Base-by-base conservation (phyloP, 805 yeast species). In the Saccharomycopsis sp. region DNA sequence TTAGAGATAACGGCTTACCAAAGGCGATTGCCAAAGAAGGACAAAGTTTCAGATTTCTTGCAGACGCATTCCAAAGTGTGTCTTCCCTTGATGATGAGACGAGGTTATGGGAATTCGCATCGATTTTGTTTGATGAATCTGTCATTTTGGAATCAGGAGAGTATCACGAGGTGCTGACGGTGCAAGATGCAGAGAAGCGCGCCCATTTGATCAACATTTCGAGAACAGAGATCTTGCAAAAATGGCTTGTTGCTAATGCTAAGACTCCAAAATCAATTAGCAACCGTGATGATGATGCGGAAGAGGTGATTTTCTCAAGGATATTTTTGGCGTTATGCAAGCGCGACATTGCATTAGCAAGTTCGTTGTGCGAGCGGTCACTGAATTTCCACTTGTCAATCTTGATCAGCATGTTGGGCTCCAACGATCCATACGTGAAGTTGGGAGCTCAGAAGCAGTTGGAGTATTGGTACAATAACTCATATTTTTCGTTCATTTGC, bases 351-450 rank as follows among this genome's bases (percentile, higher is more conserved):
- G 62, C 68, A 6, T 64, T 65, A 20, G 96, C 97, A 1, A 64
- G 78, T 4, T 63, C 65, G 22, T 45, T 63, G 2, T 88, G 96
- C 1, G 58, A 77, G 1, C 61, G 68, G n/a, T 59, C 80, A 0
- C 68, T 69, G 6, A 82, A 83, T 52, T 60, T 71, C 4, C 95
- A 88, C 56, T 58, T 89, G 15, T 76, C 95, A 0, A 75, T 74
- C 0, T 53, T 85, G 20, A 57, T 89, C 9, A 69, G 95, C 0
- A 61, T 82, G 32, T 56, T 81, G 5, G 94, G 84, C 25, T 77
- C 92, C 0, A 79, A 80, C 50, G 82, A 79, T 49, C 67, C 67
- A 1, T 65, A 68, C 1, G 78, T 81, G 3, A 65, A 66, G 37
- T 52, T 52, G 0, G 63, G 75, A 39, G 88, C 96, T 0, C 48